These are phyloP conservation scores for Coemansia sp. DNA, from an alignment of 192 early-diverging fungal species.

Conservation along the genomic window DNA sequence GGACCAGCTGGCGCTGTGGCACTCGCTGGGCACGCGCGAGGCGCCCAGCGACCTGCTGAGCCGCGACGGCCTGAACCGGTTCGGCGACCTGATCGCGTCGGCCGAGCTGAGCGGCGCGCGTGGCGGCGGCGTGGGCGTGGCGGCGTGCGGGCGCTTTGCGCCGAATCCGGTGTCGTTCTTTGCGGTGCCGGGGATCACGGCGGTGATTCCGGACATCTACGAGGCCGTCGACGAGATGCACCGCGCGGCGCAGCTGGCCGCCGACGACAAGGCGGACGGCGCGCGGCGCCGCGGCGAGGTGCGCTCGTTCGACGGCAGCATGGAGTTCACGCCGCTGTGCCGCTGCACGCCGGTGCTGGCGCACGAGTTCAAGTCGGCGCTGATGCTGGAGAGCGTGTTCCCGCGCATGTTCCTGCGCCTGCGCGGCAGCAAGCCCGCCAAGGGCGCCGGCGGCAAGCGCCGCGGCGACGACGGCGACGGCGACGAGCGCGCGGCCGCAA, in stretches of 20 bases:
- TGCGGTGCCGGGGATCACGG: slow-evolving; percentile 44
- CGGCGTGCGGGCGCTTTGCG: slow-evolving; percentile 33
- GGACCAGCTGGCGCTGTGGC: slow-evolving; percentile 41
- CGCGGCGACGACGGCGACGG: slow-evolving; percentile 9
- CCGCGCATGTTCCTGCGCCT: slow-evolving; percentile 22
- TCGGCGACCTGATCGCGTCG: slow-evolving; percentile 26
- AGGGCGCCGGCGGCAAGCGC: slow-evolving; percentile 30
- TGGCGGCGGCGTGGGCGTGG: slow-evolving; percentile 14
- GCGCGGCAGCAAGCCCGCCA: too few relatives aligned
- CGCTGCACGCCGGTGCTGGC: slow-evolving; percentile 23
- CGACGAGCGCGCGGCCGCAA: background rate
- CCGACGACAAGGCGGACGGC: background rate
- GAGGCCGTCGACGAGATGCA: slow-evolving; percentile 51
- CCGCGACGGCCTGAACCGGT: slow-evolving; percentile 22
- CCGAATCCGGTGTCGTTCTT: slow-evolving; percentile 47
- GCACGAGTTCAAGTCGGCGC: slow-evolving; percentile 32
- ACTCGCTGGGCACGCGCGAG: slow-evolving; percentile 43
- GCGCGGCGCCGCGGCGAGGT: slow-evolving; percentile 10
- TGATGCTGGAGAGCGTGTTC: slow-evolving; percentile 42
- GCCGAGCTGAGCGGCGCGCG: slow-evolving; percentile 13
- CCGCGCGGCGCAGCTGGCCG: slow-evolving; percentile 29
- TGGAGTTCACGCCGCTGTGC: slow-evolving; percentile 35
- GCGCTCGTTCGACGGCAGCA: slow-evolving; percentile 25
- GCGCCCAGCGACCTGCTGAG: slow-evolving; percentile 32
- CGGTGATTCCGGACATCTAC: slow-evolving; percentile 41